Evolutionary conservation across 2,329 filamentous ascomycete genomes (phyloP).

Genomic region (Fusarium solani-melongenae): DNA sequence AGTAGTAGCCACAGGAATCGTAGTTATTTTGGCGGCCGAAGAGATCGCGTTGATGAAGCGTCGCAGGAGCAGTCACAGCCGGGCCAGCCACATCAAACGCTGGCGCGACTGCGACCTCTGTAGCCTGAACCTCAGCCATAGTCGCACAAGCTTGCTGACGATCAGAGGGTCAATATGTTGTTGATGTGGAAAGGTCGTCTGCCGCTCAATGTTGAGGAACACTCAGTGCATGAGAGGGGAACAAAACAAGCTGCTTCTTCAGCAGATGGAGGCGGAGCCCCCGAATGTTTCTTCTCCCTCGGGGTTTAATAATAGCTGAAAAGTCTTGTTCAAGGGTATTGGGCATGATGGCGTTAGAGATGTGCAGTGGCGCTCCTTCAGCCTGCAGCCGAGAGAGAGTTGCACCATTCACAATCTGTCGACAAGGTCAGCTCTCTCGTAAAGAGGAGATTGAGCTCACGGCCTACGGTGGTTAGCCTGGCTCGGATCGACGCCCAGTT

Average conservation of each 20-base stretch:
- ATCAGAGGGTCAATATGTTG: background rate
- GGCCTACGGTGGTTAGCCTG: background rate
- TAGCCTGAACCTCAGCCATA: background rate
- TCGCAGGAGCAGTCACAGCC: background rate
- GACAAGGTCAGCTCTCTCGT: background rate
- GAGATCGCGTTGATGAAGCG: background rate
- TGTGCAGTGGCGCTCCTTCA: background rate
- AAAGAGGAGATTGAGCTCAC: background rate
- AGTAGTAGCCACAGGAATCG: background rate
- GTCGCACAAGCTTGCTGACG: background rate
- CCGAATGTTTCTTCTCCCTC: background rate
- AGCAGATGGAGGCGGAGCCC: background rate
- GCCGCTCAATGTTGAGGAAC: background rate
- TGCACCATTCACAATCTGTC: background rate
- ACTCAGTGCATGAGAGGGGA: background rate
- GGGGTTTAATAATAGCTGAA: background rate
- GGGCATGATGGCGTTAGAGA: background rate
- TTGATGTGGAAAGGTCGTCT: background rate
- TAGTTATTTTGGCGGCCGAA: slow-evolving; percentile 1
- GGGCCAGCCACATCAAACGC: background rate
- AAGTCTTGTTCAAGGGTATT: background rate
- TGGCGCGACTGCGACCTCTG: background rate
- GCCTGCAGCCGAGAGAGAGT: background rate
- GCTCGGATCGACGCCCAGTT: background rate
- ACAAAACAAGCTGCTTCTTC: background rate